These are phyloP conservation scores for Choiromyces venosus DNA, from an alignment of 495 filamentous ascomycete species.

Conservation along the genomic window DNA sequence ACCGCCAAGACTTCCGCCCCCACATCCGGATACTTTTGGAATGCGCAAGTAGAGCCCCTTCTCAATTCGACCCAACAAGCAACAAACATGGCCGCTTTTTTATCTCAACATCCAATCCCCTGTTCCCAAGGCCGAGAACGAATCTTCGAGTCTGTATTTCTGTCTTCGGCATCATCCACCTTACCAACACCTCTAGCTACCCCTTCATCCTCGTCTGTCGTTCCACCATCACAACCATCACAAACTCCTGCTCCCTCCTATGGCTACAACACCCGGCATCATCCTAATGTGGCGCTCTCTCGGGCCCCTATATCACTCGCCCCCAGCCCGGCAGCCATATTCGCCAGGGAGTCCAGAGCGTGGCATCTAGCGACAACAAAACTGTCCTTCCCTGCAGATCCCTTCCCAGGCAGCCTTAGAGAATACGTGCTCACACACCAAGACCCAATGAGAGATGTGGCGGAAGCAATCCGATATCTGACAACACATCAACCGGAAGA, in stretches of 20 bases:
- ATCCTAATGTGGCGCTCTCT: slow-evolving; percentile 25
- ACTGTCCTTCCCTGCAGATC: slow-evolving; percentile 28
- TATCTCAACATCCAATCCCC: slow-evolving; percentile 19
- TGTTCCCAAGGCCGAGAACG: slow-evolving; percentile 21
- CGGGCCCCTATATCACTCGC: slow-evolving; percentile 30
- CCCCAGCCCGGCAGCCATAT: slow-evolving; percentile 33
- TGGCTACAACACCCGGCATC: slow-evolving; percentile 40
- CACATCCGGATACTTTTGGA: too few relatives aligned
- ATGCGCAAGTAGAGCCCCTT: neutral
- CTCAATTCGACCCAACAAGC: neutral
- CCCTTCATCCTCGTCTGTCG: slow-evolving; percentile 21
- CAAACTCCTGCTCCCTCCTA: slow-evolving; percentile 35
- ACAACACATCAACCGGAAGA: slow-evolving; percentile 27
- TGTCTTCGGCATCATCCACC: slow-evolving; percentile 25
- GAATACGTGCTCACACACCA: slow-evolving; percentile 27
- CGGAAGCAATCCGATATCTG: slow-evolving; percentile 36
- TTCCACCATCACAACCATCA: slow-evolving; percentile 14
- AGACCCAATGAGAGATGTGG: slow-evolving; percentile 29
- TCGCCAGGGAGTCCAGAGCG: slow-evolving; percentile 32
- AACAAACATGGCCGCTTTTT: slow-evolving; percentile 20
- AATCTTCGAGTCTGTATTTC: slow-evolving; percentile 40
- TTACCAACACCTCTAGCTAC: slow-evolving; percentile 28
- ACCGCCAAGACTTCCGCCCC: too few relatives aligned
- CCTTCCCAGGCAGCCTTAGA: slow-evolving; percentile 27
- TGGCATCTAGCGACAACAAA: slow-evolving; percentile 37